Base-by-base conservation (phyloP, 805 yeast genomes). In the Nakazawaea ishiwadae region DNA sequence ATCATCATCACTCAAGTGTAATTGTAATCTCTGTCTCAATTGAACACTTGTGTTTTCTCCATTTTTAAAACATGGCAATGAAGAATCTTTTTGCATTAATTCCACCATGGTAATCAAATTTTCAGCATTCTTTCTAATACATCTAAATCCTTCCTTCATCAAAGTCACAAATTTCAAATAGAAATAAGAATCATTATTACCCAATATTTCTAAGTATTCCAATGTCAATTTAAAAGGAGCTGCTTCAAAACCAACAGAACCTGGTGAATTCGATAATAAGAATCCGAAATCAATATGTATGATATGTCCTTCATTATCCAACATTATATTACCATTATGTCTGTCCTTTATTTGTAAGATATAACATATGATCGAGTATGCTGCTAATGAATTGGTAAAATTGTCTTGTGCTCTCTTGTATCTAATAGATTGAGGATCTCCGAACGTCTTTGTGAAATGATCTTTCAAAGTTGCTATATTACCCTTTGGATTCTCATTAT, bases 301-400 rank as follows among this genome's bases (percentile, higher is more conserved):
- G 10, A 93, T 84, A 56, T 93, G 99, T 0, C 99, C 99, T 45
- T 91, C 96, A 44, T 83, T 80, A 56, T 93, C 99, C 30, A 91
- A 68, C 99, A 93, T 91, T 44, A 93, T 90, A 59, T 93, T 93
- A 55, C 99, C 99, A 57, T 91, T 91, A 58, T 91, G 99, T 51
- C 99, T 77, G 61, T 93, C 99, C 59, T 93, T 93, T 46, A 93
- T 86, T 63, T 91, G 98, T 37, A 93, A 66, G 31, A 91, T 66
- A 51, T 89, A 93, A 46, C 96, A 88, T 26, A 93, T 81, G 14
- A 93, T 79, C 0, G 97, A 89, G 61, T 91, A 93, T 0, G 95
- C 84, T 0, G 99, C 98, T 49, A 93, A 68, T 15, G 96, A 87
- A 37, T 73, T 71, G 2, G 95, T 85, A 62, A 93, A 93, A 50